Conservation (phyloP, 352 stramenopile species). For the Phytopythium litorale region DNA sequence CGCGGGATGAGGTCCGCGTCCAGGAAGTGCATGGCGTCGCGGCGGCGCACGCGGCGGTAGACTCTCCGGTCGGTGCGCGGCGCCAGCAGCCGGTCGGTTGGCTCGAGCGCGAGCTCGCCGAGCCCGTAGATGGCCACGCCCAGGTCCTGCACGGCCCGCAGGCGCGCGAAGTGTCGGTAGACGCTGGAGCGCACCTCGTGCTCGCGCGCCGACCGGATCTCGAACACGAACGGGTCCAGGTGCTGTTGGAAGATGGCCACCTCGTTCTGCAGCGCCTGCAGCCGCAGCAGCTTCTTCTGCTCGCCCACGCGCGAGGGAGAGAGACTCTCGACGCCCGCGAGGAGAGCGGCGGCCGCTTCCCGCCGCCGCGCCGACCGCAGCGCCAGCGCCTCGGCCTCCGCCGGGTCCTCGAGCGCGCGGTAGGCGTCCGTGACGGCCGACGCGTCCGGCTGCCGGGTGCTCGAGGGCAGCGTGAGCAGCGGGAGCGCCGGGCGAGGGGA, state of each 20-base stretch:
- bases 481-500: not conserved
- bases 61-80: constrained; percentile 38
- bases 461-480: not conserved
- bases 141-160: constrained; percentile 66
- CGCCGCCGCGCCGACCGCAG: constrained; percentile 26
- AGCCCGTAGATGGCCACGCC: constrained; percentile 78
- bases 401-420: constrained; percentile 31
- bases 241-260: constrained; percentile 79
- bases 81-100: constrained; percentile 50
- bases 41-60: constrained; percentile 45
- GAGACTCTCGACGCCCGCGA: constrained; percentile 57
- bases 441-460: constrained; percentile 18
- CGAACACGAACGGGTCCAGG: constrained; percentile 62
- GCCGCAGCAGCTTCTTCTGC: constrained; percentile 57
- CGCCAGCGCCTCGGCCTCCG: constrained; percentile 9
- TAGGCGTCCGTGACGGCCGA: constrained; percentile 46
- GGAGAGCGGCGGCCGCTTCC: constrained; percentile 38
- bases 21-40: constrained; percentile 52
- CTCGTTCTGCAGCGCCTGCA: constrained; percentile 71
- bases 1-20: constrained; percentile 57
- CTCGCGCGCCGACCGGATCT: constrained; percentile 46
- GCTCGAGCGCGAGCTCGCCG: constrained; percentile 34
- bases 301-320: constrained; percentile 41
- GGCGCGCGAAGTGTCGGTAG: constrained; percentile 64
- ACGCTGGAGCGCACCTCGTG: constrained; percentile 62